Evolutionary conservation across 208 protist species (phyloP), one percentile per base, ranked within the genome.

Genomic region (Acanthamoeba castellanii): DNA sequence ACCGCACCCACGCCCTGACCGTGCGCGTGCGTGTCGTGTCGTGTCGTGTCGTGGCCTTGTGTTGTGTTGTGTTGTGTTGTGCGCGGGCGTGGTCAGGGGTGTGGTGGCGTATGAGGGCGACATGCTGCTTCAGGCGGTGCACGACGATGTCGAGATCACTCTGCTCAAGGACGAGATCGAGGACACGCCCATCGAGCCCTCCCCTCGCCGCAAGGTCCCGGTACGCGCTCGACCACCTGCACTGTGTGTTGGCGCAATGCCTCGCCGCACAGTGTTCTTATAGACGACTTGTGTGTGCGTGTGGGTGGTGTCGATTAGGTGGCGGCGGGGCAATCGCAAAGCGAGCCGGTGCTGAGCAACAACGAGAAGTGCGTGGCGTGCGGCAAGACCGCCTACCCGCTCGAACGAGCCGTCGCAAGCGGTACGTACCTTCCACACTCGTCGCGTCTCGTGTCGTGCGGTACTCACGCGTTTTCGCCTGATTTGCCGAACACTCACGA

Each of bases 281-380:
- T 47, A 22, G 37, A n/a, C 1, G 52, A 34, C 52, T 88, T 4
- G 45, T 47, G 45, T 47, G 45, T 47, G 37, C 37, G 37, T 42
- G 37, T 42, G 37, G 2, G 13, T 14, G 11, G 25, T 27, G 18
- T 42, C n/a, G 25, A 20, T 0, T 25, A 78, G 37, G n/a, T 27
- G 55, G 42, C 16, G 11, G 22, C 72, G 3, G 52, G 45, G 5
- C 72, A 81, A 18, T 8, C 91, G 25, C 47, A 94, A 45, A 94
- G 91, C 70, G 72, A 78, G 70, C 91, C 91, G 25, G 66, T 50
- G 6, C n/a, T 94, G 64, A 85, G 70, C 70, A 45, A 61, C 50
- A 78, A 78, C 50, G 91, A 94, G 72, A 94, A 84, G 74, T 94
- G 91, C 50, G 27, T 84, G 18, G 91, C 72, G 18, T 94, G 91